Conservation (phyloP, 768 basidiomycete species). For the Calocybe gangraenosa region DNA sequence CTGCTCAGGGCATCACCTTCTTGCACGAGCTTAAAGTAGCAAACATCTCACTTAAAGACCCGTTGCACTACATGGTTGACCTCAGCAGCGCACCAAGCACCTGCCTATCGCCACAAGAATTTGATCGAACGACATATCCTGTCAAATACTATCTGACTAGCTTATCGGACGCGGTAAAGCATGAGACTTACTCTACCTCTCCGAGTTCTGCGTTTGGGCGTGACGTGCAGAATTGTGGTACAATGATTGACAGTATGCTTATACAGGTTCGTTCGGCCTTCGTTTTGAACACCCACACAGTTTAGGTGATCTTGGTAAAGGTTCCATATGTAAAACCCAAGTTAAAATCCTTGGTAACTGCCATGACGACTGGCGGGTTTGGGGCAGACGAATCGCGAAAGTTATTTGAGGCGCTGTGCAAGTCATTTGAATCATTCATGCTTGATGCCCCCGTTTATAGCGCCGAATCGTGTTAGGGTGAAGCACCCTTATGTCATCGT, state of each 20-base stretch:
- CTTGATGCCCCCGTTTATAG: constrained; percentile 26
- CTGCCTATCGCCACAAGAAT: constrained; percentile 11
- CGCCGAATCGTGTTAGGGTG: too few relatives aligned
- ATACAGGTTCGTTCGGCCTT: constrained; percentile 23
- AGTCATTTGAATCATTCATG: constrained; percentile 35
- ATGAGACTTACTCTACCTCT: constrained; percentile 13
- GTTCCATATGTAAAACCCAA: constrained; percentile 36
- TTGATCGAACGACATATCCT: constrained; percentile 19
- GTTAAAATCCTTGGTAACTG: constrained; percentile 38
- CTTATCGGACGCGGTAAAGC: constrained; percentile 22
- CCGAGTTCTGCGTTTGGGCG: constrained; percentile 21
- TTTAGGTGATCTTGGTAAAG: constrained; percentile 24
- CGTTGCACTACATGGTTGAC: constrained; percentile 38
- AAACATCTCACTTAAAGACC: constrained; percentile 29
- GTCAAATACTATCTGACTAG: constrained; percentile 27
- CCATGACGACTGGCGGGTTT: constrained; percentile 45
- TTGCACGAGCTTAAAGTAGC: constrained; percentile 43
- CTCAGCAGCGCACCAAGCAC: constrained; percentile 28
- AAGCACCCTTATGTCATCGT: too few relatives aligned
- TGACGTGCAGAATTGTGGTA: constrained; percentile 38
- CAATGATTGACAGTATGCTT: constrained; percentile 33
- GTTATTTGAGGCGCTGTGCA: constrained; percentile 46
- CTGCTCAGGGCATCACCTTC: constrained; percentile 39
- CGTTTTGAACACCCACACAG: not conserved
- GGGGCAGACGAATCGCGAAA: constrained; percentile 46